Evolutionary conservation across 2,329 filamentous ascomycete genomes (phyloP), one percentile per base, ranked within the genome.

Genomic region (Ceratocystis cubensis): DNA sequence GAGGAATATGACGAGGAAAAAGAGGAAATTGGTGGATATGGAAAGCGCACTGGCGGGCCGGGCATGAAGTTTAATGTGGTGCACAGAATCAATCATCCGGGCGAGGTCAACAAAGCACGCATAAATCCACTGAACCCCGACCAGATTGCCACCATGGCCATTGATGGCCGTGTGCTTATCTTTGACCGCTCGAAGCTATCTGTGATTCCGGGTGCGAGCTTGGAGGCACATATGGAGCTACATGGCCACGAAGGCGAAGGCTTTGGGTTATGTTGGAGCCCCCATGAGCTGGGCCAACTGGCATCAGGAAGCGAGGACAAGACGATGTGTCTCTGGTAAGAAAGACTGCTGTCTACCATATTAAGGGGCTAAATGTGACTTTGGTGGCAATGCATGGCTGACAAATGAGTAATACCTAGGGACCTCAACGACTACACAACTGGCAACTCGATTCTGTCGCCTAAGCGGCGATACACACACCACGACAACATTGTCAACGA

Each of bases 41-140:
- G 91, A 48, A 88, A 88, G 63, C 87, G 87, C 69, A 75, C 75
- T 13, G 88, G 90, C 70, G 82, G 86, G 25, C 81, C 85, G 22
- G 80, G 84, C 53, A 87, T 97, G 75, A 91, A 89, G 73, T 96
- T 96, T 80, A 88, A 88, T 70, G 89, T 99, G 72, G 87, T 94
- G 64, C 94, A 99, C 76, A 94, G 89, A 76, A 99, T 99, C 74
- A 89, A 96, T 75, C 94, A 99, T 75, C 91, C 92, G 17, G 89
- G 90, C 70, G 94, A 99, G 76, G 91, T 99, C 74, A 99, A 99
- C 82, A 99, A 97, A 79, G 95, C 94, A 17, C 87, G 94, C 71
- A 97, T 97, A 74, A 92, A 96, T 76, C 94, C 94, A 13, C 93
- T 97, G 75, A 99, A 99, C 73, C 91, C 93, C 4, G 91, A 99